Evolutionary conservation across 495 filamentous ascomycete genomes (phyloP).

Genomic region (Aspergillus leporis): DNA sequence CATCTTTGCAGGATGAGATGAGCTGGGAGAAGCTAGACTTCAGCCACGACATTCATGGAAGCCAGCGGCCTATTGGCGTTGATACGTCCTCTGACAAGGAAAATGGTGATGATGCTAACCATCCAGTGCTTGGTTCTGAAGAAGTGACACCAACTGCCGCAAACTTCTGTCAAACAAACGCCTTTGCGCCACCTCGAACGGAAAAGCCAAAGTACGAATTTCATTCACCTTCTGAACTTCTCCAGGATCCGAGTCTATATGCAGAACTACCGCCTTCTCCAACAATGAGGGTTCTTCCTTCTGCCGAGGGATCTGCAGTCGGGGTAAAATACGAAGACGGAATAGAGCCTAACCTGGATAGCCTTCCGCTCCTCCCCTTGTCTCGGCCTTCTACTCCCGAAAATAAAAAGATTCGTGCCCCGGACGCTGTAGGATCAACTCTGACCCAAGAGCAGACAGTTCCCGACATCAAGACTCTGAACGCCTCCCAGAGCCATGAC

Average conservation of each 20-base stretch:
- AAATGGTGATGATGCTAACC: slow-evolving; percentile 7
- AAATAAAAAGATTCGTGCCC: slow-evolving; percentile 2
- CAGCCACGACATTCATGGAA: slow-evolving; percentile 23
- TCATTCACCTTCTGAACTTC: slow-evolving; percentile 47
- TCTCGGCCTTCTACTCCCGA: slow-evolving; percentile 20
- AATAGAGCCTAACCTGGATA: slow-evolving; percentile 14
- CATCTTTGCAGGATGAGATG: slow-evolving; percentile 28
- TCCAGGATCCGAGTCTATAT: slow-evolving; percentile 35
- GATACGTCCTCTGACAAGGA: slow-evolving; percentile 25
- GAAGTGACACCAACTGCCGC: slow-evolving; percentile 39
- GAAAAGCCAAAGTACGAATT: slow-evolving; percentile 47
- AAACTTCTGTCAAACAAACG: slow-evolving; percentile 16
- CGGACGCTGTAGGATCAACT: slow-evolving; percentile 16
- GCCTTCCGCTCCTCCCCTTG: slow-evolving; percentile 13
- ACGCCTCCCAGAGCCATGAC: slow-evolving; percentile 15
- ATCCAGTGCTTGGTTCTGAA: slow-evolving; percentile 37
- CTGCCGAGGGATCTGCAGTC: slow-evolving; percentile 38
- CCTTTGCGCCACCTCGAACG: slow-evolving; percentile 17
- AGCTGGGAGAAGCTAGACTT: slow-evolving; percentile 36
- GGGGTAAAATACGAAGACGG: slow-evolving; percentile 23
- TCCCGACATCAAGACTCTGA: slow-evolving; percentile 10
- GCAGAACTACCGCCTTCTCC: slow-evolving; percentile 32
- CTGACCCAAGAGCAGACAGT: slow-evolving; percentile 23
- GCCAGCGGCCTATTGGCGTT: slow-evolving; percentile 21
- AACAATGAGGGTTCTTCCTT: slow-evolving; percentile 31